Evolutionary conservation across 768 basidiomycete species (phyloP), one percentile per base, ranked within the genome.

Genomic region (Leccinum ochraceum): DNA sequence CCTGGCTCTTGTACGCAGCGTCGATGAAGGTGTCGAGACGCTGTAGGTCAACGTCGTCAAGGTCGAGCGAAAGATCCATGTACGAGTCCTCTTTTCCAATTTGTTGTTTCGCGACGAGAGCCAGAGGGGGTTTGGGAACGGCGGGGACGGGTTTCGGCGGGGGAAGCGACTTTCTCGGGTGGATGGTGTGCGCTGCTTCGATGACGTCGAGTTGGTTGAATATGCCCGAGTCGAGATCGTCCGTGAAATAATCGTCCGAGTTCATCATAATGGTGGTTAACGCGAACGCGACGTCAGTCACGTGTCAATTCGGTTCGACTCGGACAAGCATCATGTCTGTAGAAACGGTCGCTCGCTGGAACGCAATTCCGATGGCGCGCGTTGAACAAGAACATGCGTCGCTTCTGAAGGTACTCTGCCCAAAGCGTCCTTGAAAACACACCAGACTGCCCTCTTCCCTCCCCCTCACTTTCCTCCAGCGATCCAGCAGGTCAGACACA

Each of bases 161-260:
- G 32, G 60, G 59, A 56, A 52, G 54, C 6, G 17, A 26, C 2
- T 64, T 0, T 3, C 52, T 30, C 1, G 67, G 55, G 59, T 61
- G 53, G 54, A 60, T 57, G 52, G 55, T 48, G 50, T 84, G 79
- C 16, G 83, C 80, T 10, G 88, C 85, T 75, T 93, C 90, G 50
- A 94, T 86, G 20, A 83, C 80, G 67, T 90, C 87, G 24, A 93
- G 79, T 67, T 88, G 80, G 39, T 80, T 74, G 7, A 91, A 67
- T 3, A 83, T 80, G 37, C 80, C 82, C 49, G 81, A 81, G 72
- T 91, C 82, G 42, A 88, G 65, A 4, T 88, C 87, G 62, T 85
- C 86, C 62, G 84, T 83, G 69, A 89, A 92, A 69, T 86, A 90
- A 46, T 81, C 86, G 76, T 90, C 90, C 37, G 88, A 90, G 78